Conservation (phyloP, 2,329 filamentous ascomycete species). For the Colletotrichum euphorbiae region DNA sequence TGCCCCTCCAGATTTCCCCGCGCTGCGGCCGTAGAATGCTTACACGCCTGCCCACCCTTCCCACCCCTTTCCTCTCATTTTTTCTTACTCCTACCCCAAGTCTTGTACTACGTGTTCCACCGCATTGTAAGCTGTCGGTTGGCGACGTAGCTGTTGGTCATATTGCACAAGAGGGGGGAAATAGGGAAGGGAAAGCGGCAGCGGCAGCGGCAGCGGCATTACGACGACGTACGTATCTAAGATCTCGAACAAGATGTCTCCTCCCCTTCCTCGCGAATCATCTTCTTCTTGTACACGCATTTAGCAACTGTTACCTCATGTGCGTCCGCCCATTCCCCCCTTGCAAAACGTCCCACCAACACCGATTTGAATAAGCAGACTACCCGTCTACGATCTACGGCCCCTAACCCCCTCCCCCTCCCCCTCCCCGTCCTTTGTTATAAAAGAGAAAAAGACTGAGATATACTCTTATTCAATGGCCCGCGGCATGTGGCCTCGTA, state of each 20-base stretch:
- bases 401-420: neutral
- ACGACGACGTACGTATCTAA: too few species aligned
- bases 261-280: neutral
- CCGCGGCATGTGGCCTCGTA: neutral
- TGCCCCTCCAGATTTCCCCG: neutral
- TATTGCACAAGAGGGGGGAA: neutral
- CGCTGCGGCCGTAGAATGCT: constrained; percentile 6
- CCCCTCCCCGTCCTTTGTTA: neutral
- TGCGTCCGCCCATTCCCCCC: neutral
- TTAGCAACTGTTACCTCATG: neutral
- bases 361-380: constrained; percentile 39
- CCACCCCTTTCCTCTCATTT: neutral
- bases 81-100: neutral
- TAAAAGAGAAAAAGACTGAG: too few species aligned
- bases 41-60: neutral
- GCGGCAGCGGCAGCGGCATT: neutral
- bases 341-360: constrained; percentile 31
- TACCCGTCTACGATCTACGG: constrained; percentile 38
- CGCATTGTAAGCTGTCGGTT: neutral
- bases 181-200: neutral
- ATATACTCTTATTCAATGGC: neutral
- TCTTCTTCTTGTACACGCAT: neutral
- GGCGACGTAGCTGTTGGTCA: constrained; percentile 7
- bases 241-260: too few species aligned
- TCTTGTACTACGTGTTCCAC: neutral